Evolutionary conservation across 352 stramenopile genomes (phyloP).

Genomic region (Pythium folliculosum): DNA sequence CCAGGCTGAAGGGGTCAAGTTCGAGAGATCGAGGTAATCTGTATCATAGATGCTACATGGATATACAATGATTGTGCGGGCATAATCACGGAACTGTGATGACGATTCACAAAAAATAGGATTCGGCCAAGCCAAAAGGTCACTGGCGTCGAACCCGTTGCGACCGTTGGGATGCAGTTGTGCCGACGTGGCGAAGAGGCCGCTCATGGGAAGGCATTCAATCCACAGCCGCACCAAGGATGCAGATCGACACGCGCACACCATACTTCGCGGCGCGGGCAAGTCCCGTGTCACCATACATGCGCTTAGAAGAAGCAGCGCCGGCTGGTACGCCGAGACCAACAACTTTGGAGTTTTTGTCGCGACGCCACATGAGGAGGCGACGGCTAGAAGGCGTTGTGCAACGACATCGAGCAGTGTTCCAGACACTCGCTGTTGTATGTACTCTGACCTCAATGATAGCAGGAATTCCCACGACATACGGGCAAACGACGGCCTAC

Average conservation of each 20-base stretch:
- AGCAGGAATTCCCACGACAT: not conserved
- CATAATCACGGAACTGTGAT: not conserved
- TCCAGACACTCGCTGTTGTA: not conserved
- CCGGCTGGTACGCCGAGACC: too few species aligned
- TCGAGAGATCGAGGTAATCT: not conserved
- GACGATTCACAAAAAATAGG: not conserved
- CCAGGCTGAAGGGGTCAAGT: conserved; percentile 29
- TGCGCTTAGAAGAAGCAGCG: too few species aligned
- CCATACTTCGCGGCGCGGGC: too few species aligned
- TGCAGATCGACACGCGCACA: not conserved
- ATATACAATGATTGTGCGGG: not conserved
- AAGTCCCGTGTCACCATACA: too few species aligned
- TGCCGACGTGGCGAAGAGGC: not conserved
- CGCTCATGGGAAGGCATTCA: not conserved
- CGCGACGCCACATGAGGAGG: not conserved
- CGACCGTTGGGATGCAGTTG: not conserved
- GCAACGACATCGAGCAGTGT: not conserved
- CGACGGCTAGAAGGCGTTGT: not conserved
- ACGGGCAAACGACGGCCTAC: conserved; percentile 57
- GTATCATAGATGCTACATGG: conserved; percentile 13
- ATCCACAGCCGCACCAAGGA: not conserved
- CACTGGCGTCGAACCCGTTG: not conserved
- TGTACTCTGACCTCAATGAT: not conserved
- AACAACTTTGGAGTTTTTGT: not conserved
- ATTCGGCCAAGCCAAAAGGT: not conserved